These are phyloP conservation scores for Tardiomyces blankii DNA, from an alignment of 1,139 yeast species.

Conservation along the genomic window DNA sequence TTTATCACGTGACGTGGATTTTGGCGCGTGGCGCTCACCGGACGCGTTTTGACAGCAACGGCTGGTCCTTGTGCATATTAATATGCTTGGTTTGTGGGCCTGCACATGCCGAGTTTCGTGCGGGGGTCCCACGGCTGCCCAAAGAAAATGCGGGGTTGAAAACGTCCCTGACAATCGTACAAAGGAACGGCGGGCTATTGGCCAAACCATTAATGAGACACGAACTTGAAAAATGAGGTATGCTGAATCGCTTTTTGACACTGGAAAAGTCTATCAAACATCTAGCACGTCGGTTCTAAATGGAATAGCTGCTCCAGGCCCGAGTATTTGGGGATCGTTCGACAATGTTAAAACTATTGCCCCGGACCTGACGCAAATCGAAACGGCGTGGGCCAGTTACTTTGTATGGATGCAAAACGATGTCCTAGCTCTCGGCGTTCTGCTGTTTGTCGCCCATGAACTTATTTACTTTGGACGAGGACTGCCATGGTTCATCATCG, in stretches of 20 bases:
- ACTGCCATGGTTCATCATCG: slow-evolving; percentile 75
- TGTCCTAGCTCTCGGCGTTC: slow-evolving; percentile 69
- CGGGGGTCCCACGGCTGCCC: too few species aligned
- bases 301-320: background rate
- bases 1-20: background rate
- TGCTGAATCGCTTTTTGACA: too few species aligned
- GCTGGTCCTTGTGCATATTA: too few species aligned
- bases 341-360: background rate
- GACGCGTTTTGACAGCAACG: background rate
- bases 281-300: background rate
- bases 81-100: too few species aligned
- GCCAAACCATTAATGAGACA: too few species aligned
- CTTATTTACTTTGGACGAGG: slow-evolving; percentile 75
- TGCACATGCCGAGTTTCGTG: too few species aligned
- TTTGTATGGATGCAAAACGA: slow-evolving; percentile 67
- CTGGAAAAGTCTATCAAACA: too few species aligned
- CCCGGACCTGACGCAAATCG: slow-evolving; percentile 31
- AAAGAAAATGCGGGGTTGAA: too few species aligned
- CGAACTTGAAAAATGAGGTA: too few species aligned
- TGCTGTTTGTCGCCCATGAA: slow-evolving; percentile 68
- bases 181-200: too few species aligned
- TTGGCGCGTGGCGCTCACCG: background rate
- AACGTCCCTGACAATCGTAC: too few species aligned
- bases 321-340: background rate
- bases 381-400: slow-evolving; percentile 69